Evolutionary conservation across 345 rosid genomes (phyloP).

Genomic region (Adansonia digitata): DNA sequence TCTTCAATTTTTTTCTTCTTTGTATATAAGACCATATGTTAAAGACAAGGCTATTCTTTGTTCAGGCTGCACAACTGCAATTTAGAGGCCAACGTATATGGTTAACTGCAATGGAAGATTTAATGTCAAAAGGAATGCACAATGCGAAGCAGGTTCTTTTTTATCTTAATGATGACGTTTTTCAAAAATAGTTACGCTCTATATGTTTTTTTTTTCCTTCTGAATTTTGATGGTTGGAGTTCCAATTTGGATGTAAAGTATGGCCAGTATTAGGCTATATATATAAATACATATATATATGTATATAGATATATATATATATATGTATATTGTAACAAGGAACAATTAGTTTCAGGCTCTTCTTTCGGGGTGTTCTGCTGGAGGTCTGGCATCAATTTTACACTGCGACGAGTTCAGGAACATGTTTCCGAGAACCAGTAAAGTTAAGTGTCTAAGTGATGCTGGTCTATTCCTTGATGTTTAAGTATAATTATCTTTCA

Average conservation of each 20-base stretch:
- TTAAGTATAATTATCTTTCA: conserved; percentile 35
- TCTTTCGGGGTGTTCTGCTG: conserved; percentile 96
- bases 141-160: conserved; percentile 57
- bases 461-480: conserved; percentile 94
- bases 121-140: conserved; percentile 82
- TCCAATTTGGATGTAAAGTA: neutral
- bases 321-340: too few relatives aligned
- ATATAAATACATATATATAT: too few relatives aligned
- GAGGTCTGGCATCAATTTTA: conserved; percentile 84
- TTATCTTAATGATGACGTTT: conserved; percentile 9
- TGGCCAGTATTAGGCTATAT: neutral
- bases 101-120: conserved; percentile 75
- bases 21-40: neutral
- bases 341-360: conserved; percentile 50
- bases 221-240: neutral
- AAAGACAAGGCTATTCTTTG: neutral
- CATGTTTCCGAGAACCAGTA: conserved; percentile 54
- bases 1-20: neutral
- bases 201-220: neutral
- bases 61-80: conserved; percentile 73
- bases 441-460: conserved; percentile 95
- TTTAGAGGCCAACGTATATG: conserved; percentile 95
- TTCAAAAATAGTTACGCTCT: neutral
- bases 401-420: conserved; percentile 84
- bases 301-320: too few relatives aligned